phyloP scores from a whole-genome alignment of 192 early-diverging fungal species.

The Haplosporangium gracile region DNA sequence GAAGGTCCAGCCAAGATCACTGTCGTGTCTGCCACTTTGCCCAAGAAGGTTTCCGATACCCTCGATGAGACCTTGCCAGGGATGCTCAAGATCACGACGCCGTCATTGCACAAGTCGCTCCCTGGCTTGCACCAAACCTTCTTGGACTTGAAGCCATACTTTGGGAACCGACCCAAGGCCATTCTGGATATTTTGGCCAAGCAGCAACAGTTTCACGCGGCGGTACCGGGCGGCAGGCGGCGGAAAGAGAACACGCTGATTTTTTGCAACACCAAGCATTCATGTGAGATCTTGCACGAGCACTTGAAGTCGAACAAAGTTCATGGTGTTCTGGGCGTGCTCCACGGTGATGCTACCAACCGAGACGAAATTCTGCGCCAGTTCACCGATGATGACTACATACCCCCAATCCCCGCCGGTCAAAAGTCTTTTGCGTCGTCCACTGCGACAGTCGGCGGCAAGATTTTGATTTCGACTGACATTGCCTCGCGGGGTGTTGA shows the following conservation, averaged over 20 bases:
- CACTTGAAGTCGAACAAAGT: constrained; percentile 69
- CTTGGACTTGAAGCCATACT: constrained; percentile 77
- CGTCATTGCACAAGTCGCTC: constrained; percentile 82
- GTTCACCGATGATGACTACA: constrained; percentile 52
- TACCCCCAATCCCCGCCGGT: constrained; percentile 18
- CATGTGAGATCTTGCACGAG: constrained; percentile 68
- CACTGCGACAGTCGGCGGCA: constrained; percentile 24
- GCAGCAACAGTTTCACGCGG: constrained; percentile 27
- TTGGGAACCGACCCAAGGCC: constrained; percentile 77
- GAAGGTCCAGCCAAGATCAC: constrained; percentile 62
- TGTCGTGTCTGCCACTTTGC: constrained; percentile 80
- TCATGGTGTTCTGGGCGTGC: constrained; percentile 58
- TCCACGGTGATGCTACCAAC: constrained; percentile 59
- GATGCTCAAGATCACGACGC: constrained; percentile 81
- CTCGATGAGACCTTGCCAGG: constrained; percentile 69
- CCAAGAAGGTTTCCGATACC: constrained; percentile 72
- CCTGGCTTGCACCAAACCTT: constrained; percentile 85
- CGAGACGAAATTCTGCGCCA: constrained; percentile 57
- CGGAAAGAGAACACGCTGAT: constrained; percentile 80
- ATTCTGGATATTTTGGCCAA: constrained; percentile 80
- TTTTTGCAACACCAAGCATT: constrained; percentile 86
- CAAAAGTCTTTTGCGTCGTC: not conserved
- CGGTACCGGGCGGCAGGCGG: constrained; percentile 25
- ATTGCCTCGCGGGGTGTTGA: constrained; percentile 92
- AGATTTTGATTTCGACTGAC: constrained; percentile 91